phyloP scores from a whole-genome alignment of 805 yeast species.

The Kazachstania kunashirensis region DNA sequence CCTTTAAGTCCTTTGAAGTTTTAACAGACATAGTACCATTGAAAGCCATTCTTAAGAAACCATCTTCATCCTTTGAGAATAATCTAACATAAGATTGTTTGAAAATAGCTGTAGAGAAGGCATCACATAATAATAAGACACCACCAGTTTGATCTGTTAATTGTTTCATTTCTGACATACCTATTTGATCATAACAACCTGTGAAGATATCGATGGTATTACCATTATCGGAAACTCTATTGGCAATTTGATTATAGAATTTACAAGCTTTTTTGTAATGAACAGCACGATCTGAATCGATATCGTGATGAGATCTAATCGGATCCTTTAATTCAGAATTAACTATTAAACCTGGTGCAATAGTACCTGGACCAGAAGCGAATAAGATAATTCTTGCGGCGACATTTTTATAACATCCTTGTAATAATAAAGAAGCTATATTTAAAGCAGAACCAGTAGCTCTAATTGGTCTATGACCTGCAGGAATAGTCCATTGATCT shows the following conservation, averaged over 20 bases:
- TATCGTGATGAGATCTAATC: slow-evolving; percentile 92
- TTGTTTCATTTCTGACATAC: slow-evolving; percentile 86
- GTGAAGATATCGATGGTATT: slow-evolving; percentile 87
- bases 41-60: slow-evolving; percentile 80
- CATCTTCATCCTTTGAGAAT: slow-evolving; percentile 80
- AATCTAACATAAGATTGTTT: slow-evolving; percentile 84
- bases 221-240: slow-evolving; percentile 59
- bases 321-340: slow-evolving; percentile 89
- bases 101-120: slow-evolving; percentile 90
- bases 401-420: slow-evolving; percentile 70
- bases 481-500: slow-evolving; percentile 85
- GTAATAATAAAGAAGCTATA: slow-evolving; percentile 73
- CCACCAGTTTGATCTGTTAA: slow-evolving; percentile 86
- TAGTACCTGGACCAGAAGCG: slow-evolving; percentile 92
- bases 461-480: slow-evolving; percentile 77
- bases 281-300: slow-evolving; percentile 81
- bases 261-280: slow-evolving; percentile 80
- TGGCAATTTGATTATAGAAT: slow-evolving; percentile 66
- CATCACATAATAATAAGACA: slow-evolving; percentile 75
- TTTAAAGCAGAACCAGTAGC: slow-evolving; percentile 89
- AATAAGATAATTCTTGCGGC: slow-evolving; percentile 87
- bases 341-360: slow-evolving; percentile 90
- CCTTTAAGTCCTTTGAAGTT: slow-evolving; percentile 77
- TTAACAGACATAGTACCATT: slow-evolving; percentile 82
- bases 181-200: slow-evolving; percentile 94